Percentiles rank a stretch among this genome's conserved stretches.
These are phyloP conservation scores for Trichocomaceae sp. DNA, from an alignment of 2,329 filamentous ascomycete species.

Conservation along the genomic window DNA sequence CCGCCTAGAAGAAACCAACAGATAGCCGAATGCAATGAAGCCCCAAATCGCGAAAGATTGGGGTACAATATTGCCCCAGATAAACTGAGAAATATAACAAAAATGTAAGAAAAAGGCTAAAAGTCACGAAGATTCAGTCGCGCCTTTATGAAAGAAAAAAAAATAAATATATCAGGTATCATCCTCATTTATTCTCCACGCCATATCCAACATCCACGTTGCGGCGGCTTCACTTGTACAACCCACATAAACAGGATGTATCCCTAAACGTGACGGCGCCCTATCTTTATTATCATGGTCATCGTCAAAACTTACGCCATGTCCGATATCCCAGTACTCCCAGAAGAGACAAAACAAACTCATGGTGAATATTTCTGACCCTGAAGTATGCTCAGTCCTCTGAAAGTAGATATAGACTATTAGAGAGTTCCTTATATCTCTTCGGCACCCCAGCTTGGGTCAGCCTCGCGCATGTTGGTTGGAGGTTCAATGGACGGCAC, in stretches of 20 bases:
- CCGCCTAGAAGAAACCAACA: neutral
- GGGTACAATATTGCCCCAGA: neutral
- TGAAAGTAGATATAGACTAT: neutral
- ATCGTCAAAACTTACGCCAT: neutral
- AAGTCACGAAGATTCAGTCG: neutral
- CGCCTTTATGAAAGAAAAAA: neutral
- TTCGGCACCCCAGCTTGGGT: slow-evolving; percentile 69
- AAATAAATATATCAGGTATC: neutral
- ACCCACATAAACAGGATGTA: neutral
- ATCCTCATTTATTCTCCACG: neutral
- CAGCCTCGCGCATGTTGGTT: slow-evolving; percentile 72
- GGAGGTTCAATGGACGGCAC: slow-evolving; percentile 72
- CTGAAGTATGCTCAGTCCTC: neutral
- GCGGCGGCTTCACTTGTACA: neutral
- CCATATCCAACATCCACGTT: neutral
- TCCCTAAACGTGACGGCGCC: neutral
- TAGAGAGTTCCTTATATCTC: slow-evolving; percentile 52
- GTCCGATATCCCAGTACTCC: neutral
- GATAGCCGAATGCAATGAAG: neutral
- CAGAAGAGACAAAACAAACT: neutral
- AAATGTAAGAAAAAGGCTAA: neutral
- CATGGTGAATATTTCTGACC: no score
- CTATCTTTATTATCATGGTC: neutral
- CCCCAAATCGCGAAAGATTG: neutral
- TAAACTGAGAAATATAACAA: neutral